These are phyloP conservation scores for Magnaporthiopsis rhizophila DNA, from an alignment of 2,329 filamentous ascomycete species.

Conservation along the genomic window DNA sequence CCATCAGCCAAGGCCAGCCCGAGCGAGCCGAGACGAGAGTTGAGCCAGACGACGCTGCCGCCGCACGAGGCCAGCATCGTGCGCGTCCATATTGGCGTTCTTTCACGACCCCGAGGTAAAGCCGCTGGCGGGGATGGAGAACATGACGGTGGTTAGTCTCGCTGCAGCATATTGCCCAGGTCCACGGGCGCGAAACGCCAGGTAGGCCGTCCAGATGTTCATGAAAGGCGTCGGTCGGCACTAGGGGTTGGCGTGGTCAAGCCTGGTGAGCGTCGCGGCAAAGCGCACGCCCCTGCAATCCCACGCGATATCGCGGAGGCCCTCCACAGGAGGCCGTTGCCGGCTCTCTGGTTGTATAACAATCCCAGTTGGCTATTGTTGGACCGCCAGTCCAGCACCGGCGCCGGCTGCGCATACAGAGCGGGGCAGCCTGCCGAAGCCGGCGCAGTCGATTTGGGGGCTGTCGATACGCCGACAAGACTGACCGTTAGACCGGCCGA, in stretches of 20 bases:
- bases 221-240: no score
- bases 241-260: no score
- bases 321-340: constrained; percentile 14
- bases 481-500: no score
- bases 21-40: constrained; percentile 27
- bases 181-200: constrained; percentile 15
- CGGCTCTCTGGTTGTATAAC: constrained; percentile 16
- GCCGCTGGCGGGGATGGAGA: constrained; percentile 37
- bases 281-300: constrained; percentile 26
- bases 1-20: constrained; percentile 24
- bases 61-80: constrained; percentile 35
- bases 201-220: constrained; percentile 29
- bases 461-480: constrained; percentile 4
- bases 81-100: constrained; percentile 36
- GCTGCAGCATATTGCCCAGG: constrained; percentile 9
- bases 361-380: no score
- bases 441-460: constrained; percentile 24
- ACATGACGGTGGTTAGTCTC: constrained; percentile 34
- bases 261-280: constrained; percentile 18
- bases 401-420: constrained; percentile 24
- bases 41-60: constrained; percentile 35
- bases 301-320: constrained; percentile 24
- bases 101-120: constrained; percentile 31
- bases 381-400: constrained; percentile 15
- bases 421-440: constrained; percentile 16